Evolutionary conservation across 129 eudicot species (phyloP), one percentile per base, ranked within the genome.

Genomic region (Flaveria brownii): DNA sequence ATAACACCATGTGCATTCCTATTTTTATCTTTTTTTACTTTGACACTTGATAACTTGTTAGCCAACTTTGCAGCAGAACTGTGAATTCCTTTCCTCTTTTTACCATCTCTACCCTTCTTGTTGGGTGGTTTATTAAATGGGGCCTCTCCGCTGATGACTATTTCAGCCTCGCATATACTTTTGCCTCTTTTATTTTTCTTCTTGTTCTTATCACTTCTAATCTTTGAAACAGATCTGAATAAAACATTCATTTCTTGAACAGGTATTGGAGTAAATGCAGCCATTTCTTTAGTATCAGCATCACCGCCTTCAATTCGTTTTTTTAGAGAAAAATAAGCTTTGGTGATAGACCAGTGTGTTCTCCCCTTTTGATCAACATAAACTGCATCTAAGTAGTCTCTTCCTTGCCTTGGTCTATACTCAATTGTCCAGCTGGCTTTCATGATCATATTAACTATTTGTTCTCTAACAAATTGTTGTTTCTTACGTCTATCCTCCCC

Each of bases 401-500:
- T 89, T 50, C 55, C 52, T 12, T 22, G 76, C 83, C 98, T 88
- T 54, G 81, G 88, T 77, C 96, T 75, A 68, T 88, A 78, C 49
- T 94, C 91, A 71, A 94, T 70, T 30, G 77, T 84, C 98, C 98
- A 94, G 1, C 96, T 90, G 16, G 93, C 97, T 70, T 79, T 73
- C 46, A 5, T 15, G 14, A 94, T 69, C 85, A 94, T 87, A 20
- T 22, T 76, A 22, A 81, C 81, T 33, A 94, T 94, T 82, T 84
- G 82, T 25, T 91, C 86, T 83, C 96, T 87, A 30, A 94, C 72
- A 23, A 76, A 25, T 67, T 87, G 86, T 82, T 80, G 80, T 76
- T 82, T 77, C 80, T 80, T 82, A 73, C 85, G 77, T 13, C 80
- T 83, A 25, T 75, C 82, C n/a, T 17, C 61, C 62, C 57, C 42